These are phyloP conservation scores for Colletotrichum sp. DNA, from an alignment of 2,329 filamentous ascomycete genomes.

Conservation along the genomic window DNA sequence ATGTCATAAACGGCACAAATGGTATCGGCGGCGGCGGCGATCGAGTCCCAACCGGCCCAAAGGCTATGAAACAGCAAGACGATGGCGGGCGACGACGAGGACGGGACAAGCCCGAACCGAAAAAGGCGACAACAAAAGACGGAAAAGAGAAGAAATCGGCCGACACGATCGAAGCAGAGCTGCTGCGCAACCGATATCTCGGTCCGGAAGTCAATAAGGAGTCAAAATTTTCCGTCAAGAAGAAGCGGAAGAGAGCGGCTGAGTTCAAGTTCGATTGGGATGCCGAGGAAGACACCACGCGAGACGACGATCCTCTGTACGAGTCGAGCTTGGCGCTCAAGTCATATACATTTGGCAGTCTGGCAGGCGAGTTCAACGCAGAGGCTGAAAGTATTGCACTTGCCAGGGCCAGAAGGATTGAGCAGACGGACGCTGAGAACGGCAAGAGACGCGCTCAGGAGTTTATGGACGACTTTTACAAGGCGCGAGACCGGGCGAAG, in stretches of 20 bases:
- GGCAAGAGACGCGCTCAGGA: constrained; percentile 78
- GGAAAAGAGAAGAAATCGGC: constrained; percentile 42
- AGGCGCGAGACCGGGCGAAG: constrained; percentile 63
- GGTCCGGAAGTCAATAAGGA: constrained; percentile 83
- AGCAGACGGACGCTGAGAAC: constrained; percentile 75
- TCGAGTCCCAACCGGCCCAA: constrained; percentile 13
- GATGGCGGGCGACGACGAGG: constrained; percentile 38
- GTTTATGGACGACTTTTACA: constrained; percentile 81
- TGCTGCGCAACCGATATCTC: constrained; percentile 85
- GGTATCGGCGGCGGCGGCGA: constrained; percentile 60
- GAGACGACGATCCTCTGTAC: constrained; percentile 82
- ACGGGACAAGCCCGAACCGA: constrained; percentile 50
- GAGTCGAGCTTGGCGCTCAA: constrained; percentile 19
- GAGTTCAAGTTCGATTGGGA: constrained; percentile 99
- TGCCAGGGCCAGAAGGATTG: constrained; percentile 70
- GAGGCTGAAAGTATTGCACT: constrained; percentile 58
- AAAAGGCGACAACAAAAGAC: constrained; percentile 47
- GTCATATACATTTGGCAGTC: constrained; percentile 48
- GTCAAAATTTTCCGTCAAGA: constrained; percentile 91
- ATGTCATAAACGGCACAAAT: constrained; percentile 35
- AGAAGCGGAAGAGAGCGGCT: constrained; percentile 90
- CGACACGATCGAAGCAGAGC: constrained; percentile 72
- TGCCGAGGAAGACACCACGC: constrained; percentile 88
- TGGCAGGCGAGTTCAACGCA: constrained; percentile 56
- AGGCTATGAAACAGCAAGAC: constrained; percentile 2